Evolutionary conservation across 2,329 filamentous ascomycete species (phyloP).

Genomic region (Cladophialophora psammophila): DNA sequence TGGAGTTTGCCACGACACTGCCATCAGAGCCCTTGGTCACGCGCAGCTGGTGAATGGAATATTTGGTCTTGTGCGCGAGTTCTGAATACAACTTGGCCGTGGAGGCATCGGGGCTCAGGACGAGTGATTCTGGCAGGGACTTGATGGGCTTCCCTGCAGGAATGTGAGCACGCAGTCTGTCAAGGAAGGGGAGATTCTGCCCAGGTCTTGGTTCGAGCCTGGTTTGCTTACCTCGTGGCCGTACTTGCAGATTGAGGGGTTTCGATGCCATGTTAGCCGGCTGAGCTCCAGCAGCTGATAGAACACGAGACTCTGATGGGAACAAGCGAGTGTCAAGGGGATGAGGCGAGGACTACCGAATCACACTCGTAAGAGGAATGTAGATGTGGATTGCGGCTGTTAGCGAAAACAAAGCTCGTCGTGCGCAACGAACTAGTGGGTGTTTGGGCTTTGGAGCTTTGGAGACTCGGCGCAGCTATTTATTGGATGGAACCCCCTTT

Average conservation of each 20-base stretch:
- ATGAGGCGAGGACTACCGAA: not conserved
- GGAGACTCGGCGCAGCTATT: not conserved
- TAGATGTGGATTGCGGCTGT: not conserved
- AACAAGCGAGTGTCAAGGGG: not conserved
- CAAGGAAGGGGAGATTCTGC: not conserved
- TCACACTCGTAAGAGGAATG: not conserved
- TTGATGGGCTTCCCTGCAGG: conserved; percentile 66
- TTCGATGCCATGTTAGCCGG: conserved; percentile 46
- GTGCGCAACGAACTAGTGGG: not conserved
- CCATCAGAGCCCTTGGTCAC: conserved; percentile 72
- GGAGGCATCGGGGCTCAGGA: conserved; percentile 59
- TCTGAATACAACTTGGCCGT: conserved; percentile 64
- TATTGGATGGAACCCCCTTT: not conserved
- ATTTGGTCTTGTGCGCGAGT: conserved; percentile 62
- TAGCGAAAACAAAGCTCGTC: not conserved
- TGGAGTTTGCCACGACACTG: conserved; percentile 62
- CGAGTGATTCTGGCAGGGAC: conserved; percentile 64
- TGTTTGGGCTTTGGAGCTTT: not conserved
- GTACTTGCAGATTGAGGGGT: conserved; percentile 49
- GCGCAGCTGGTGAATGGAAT: conserved; percentile 66
- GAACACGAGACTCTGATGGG: not conserved
- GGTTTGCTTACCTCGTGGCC: conserved; percentile 51
- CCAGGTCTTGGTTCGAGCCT: not conserved
- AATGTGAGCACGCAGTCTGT: conserved; percentile 27
- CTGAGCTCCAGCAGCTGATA: not conserved